Evolutionary conservation across 345 rosid species (phyloP), one percentile per base, ranked within the genome.

Genomic region (Cardamine chenopodiifolia): DNA sequence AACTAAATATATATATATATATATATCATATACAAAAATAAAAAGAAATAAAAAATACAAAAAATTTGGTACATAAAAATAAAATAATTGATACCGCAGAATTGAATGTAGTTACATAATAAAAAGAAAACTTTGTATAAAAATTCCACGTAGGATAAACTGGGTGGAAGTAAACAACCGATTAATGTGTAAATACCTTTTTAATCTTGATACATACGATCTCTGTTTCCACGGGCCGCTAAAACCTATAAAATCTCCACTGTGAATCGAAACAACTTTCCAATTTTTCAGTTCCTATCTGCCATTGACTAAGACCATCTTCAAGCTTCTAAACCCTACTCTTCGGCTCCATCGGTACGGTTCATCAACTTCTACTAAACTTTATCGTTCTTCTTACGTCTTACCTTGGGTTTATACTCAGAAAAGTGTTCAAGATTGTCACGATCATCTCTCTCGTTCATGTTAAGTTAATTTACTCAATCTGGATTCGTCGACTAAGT

Each of bases 241-340:
- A 59, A 57, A 75, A 76, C 70, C 61, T 76, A 76, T 76, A 76
- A 70, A 70, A 68, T 53, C 60, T 54, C 20, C 63, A 11, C 14
- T 64, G 17, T 44, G 28, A 57, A 62, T 64, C 66, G 56, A 62
- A 53, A 69, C 60, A 42, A 32, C 20, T 44, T 32, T 20, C 50
- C 66, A 66, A 29, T n/a, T 13, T 52, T 44, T 13, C 50, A 69
- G 80, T 12, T 56, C 60, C 61, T 71, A 77, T 77, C 71, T 62
- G 32, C 65, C 59, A 65, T 60, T 53, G 69, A 69, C 65, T 44
- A 54, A 20, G 25, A 25, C 52, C n/a, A 47, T 66, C 67, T 15
- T 49, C 72, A 48, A 66, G 2, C 67, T 28, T 2, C 68, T 2
- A 6, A 40, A 58, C 10, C 47, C 62, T 15, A 13, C 8, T 40